Evolutionary conservation across 2,329 filamentous ascomycete genomes (phyloP), one percentile per base, ranked within the genome.

Genomic region (Aspergillus vadensis): DNA sequence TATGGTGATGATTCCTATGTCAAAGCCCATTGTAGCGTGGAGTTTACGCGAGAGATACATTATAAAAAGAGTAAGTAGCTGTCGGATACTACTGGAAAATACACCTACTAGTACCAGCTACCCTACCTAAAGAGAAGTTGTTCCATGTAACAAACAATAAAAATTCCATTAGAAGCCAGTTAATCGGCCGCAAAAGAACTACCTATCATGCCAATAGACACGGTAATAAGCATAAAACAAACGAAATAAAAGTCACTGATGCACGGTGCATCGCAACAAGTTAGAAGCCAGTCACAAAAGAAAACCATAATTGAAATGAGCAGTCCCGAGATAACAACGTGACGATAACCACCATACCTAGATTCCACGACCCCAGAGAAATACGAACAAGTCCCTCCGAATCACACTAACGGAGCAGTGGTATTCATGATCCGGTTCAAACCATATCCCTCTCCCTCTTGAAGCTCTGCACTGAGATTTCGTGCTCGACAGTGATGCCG

Each of bases 401-500:
- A 36, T 15, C 30, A 10, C 30, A 14, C 30, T 10, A 32, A 10
- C 2, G 30, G 30, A 32, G 30, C 27, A 30, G 27, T 9, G 4
- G 10, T 30, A 30, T 4, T 12, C 9, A 30, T 12, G 10, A 12
- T n/a, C 2, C 19, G 15, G 17, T 21, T 47, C n/a, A 55, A 12
- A 55, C 25, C 44, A 36, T 41, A 43, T 59, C 32, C 21, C 38
- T 49, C 30, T 58, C 62, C 58, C 59, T 62, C 19, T 39, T 55
- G 44, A 50, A 59, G 47, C 67, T 71, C 14, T 66, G 55, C 10
- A 75, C 61, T 3, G 67, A 71, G 39, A 74, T 69, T 47, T 73
- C 69, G 57, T 72, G 70, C 38, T 70, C 72, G 17, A 75, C 69
- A 2, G 66, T 55, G 25, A 75, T 75, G 1, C 67, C 71, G 30